Evolutionary conservation across 2,329 filamentous ascomycete genomes (phyloP), one percentile per base, ranked within the genome.

Genomic region (Colletotrichum cereale): DNA sequence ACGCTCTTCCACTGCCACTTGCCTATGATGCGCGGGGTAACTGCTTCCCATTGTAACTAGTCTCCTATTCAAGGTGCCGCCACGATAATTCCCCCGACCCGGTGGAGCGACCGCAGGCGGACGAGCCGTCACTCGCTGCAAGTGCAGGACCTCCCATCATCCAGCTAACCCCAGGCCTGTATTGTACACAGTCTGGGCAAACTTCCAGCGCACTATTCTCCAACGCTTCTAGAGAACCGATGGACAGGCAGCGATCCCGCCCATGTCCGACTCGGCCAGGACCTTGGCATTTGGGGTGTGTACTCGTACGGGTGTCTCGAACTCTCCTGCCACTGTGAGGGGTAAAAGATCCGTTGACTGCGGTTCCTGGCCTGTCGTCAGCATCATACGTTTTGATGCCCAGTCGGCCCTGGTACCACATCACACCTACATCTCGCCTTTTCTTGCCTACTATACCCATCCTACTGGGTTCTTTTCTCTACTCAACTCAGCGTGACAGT

Each of bases 341-440:
- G 69, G 69, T 60, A 72, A 55, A 38, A 64, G 65, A 31, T 72
- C 52, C 60, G 40, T 72, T 55, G 65, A 44, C 65, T 72, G 64
- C 57, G 63, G 56, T 68, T 69, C 69, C 69, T 64, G 69, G 60
- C 65, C 60, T 72, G 69, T 61, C 66, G 69, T 69, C 58, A 72
- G 63, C 69, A 69, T 72, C 69, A 63, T 72, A 72, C 69, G 69
- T 72, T 72, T 69, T 69, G 66, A 64, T 72, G 69, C 60, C 2
- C 66, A 64, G 38, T 72, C 69, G 53, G 66, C 66, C 60, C 69
- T 72, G 69, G 64, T 72, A 64, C 69, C 36, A 60, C 66, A 60
- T 48, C 65, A 47, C 68, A 71, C 64, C 64, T 67, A 52, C 57
- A 11, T 62, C 50, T 29, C 44, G 47, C 44, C 62, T 60, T 60